Evolutionary conservation across 2,329 filamentous ascomycete genomes (phyloP), one percentile per base, ranked within the genome.

Genomic region (Penicillium sp.): DNA sequence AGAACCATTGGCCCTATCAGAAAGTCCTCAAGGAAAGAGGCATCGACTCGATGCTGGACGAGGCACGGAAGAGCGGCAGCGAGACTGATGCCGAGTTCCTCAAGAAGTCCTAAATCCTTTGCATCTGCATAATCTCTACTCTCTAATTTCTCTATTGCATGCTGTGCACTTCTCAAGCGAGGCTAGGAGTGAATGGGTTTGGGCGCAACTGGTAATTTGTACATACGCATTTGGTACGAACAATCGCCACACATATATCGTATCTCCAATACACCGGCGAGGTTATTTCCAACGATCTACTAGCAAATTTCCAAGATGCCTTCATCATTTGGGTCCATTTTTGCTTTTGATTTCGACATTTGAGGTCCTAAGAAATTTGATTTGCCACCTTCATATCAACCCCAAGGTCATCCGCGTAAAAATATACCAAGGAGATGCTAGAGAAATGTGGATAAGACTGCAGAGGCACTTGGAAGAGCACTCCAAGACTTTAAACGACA

Each of bases 1-100:
- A n/a, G n/a, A n/a, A n/a, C n/a, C n/a, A n/a, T n/a, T n/a, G n/a
- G n/a, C n/a, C n/a, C n/a, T n/a, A 21, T 27, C 51, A 96, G 90
- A 83, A 81, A 70, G 89, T 84, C 3, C 74, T 98, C 34, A 94
- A 93, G 67, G 82, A 88, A 41, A 80, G 86, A 57, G 93, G 93
- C 41, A 94, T 98, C 61, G 89, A 97, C 66, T 87, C 85, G 57
- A 86, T 97, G 75, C 73, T 98, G 8, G 87, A 90, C 6, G 93
- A 97, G 57, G 91, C 91, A 13, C 78, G 90, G 45, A 88, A 93
- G 53, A 87, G 90, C 59, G 90, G 87, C 57, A 87, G 82, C 57
- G 93, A 97, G 53, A 93, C 87, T 48, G 91, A 97, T 62, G 72
- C 80, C 8, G 74, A 84, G 50, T 79, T 86, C 56, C 73, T 86